A percentile compares a stretch with the other conserved stretches of the same genome.
phyloP scores from a whole-genome alignment of 495 filamentous ascomycete genomes.

The Polyplosphaeria fusca region DNA sequence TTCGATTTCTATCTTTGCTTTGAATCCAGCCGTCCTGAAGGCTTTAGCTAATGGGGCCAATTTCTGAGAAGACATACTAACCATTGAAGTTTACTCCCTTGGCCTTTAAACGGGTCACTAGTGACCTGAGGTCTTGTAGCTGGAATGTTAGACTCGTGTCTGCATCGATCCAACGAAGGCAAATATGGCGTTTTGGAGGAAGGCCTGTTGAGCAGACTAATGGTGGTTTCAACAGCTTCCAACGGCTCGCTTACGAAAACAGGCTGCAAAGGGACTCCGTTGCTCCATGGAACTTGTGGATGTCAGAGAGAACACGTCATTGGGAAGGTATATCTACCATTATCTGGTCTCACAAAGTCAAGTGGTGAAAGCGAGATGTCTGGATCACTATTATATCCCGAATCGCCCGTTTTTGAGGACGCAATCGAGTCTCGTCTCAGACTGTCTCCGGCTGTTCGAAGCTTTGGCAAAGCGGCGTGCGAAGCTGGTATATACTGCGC shows the following conservation, averaged over 20 bases:
- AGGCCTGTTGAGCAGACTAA: background rate
- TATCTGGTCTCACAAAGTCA: constrained; percentile 1
- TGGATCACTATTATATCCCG: constrained; percentile 24
- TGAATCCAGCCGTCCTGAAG: background rate
- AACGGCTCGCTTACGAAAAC: too few species aligned
- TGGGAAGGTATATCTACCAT: background rate
- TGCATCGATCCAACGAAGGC: background rate
- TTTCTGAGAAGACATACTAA: background rate
- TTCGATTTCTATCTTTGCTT: background rate
- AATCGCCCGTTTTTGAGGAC: constrained; percentile 17
- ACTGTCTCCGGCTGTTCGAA: constrained; percentile 1
- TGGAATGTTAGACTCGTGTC: background rate
- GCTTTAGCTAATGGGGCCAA: background rate
- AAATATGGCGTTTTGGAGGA: background rate
- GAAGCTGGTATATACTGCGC: constrained; percentile 2
- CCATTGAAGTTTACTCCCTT: background rate
- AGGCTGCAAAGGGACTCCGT: background rate
- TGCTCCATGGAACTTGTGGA: background rate
- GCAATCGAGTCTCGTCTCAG: constrained; percentile 11
- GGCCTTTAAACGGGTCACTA: too few species aligned
- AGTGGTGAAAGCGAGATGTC: constrained; percentile 18
- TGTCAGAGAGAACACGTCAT: background rate
- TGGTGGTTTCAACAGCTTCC: background rate
- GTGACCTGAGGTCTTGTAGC: too few species aligned
- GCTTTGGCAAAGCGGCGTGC: constrained; percentile 4